Evolutionary conservation across 1,284 basidiomycete genomes (phyloP), one percentile per base, ranked within the genome.

Genomic region (Limonomyces culmigenus): DNA sequence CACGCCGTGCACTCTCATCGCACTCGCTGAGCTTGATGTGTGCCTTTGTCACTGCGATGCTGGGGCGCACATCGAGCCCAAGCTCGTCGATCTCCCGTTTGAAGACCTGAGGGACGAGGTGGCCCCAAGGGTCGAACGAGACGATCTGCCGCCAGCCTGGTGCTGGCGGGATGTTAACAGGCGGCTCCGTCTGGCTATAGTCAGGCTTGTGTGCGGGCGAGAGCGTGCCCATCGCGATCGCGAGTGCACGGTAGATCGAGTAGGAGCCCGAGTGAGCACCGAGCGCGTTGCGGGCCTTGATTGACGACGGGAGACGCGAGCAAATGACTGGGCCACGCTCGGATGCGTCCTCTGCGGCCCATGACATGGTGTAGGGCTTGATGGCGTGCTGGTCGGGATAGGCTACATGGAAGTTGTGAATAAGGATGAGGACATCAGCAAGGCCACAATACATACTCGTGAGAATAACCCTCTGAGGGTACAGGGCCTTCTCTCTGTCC

Each of bases 181-280:
- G 85, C 0, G 93, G 92, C 54, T 95, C 81, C 0, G 92, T 96
- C 53, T 81, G 71, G 38, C 69, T 67, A 54, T 85, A 89, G 51
- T 91, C 81, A 3, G 88, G 87, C 53, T 84, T 79, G 60, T 88
- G 83, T 17, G 77, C 70, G 0, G 87, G 86, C 32, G 76, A 67
- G 39, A 97, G 74, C 19, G 85, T 73, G 34, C 88, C 88, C 70
- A 92, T 84, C 2, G 88, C 89, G 48, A 92, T 86, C 8, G 84
- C 75, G 10, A 97, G 68, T 0, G 92, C 87, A 32, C 88, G 77
- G 56, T 96, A 97, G 56, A 96, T 88, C 8, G 84, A 89, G 58
- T 97, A 97, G 2, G 80, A 85, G 10, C 91, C 92, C 0, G 78
- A 80, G 52, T 96, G 91, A 0, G 93, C 91, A 11, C 92, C 92